phyloP scores from a whole-genome alignment of 2,329 filamentous ascomycete genomes.

The Cercospora canescens region DNA sequence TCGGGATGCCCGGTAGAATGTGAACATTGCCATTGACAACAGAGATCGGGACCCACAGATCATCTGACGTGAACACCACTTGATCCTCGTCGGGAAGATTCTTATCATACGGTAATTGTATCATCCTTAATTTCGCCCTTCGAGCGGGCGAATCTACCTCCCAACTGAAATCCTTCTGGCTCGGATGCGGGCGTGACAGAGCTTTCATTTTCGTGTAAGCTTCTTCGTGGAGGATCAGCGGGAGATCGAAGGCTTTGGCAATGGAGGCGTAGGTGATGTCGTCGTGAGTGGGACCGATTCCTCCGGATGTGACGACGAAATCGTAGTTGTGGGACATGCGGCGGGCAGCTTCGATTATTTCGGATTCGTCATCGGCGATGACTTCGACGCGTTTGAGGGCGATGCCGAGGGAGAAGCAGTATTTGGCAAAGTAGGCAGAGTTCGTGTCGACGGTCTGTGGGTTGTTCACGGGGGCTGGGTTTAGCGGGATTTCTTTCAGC shows the following conservation, averaged over 20 bases:
- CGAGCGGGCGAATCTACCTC: constrained; percentile 75
- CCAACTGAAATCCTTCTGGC: constrained; percentile 75
- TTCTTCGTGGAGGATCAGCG: constrained; percentile 73
- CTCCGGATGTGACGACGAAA: constrained; percentile 91
- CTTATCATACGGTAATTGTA: constrained; percentile 76
- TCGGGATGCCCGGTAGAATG: constrained; percentile 86
- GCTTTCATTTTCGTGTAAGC: constrained; percentile 81
- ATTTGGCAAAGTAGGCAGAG: constrained; percentile 64
- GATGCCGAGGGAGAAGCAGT: constrained; percentile 65
- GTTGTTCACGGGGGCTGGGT: background rate
- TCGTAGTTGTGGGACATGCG: constrained; percentile 91
- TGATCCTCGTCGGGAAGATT: constrained; percentile 64
- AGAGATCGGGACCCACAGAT: constrained; percentile 86
- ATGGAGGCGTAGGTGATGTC: constrained; percentile 97
- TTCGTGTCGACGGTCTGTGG: constrained; percentile 65
- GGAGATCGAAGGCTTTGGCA: constrained; percentile 80
- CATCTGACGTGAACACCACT: constrained; percentile 74
- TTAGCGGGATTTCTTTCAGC: background rate
- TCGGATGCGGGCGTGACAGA: constrained; percentile 71
- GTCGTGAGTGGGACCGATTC: constrained; percentile 96
- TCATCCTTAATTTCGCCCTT: constrained; percentile 86
- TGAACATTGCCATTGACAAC: constrained; percentile 93
- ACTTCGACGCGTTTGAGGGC: constrained; percentile 85
- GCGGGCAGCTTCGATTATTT: constrained; percentile 83
- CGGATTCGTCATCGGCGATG: constrained; percentile 85